Evolutionary conservation across 192 early-diverging fungal genomes (phyloP).

Genomic region (Neocallimastix lanati): DNA sequence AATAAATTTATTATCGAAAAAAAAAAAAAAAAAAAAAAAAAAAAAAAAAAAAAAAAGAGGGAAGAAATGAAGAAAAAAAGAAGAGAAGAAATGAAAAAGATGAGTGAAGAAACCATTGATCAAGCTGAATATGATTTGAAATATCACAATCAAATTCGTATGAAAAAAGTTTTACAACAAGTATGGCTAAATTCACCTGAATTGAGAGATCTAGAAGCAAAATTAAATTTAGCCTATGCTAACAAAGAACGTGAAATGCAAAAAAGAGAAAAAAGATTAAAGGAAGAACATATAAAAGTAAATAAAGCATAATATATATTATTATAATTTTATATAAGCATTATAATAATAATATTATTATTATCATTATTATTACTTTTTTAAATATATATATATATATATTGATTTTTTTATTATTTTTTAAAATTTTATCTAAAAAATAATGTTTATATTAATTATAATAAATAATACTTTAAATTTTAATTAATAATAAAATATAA

Average conservation of each 20-base stretch:
- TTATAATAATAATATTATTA: too few species aligned
- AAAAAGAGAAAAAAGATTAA: constrained; percentile 22
- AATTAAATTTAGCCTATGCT: constrained; percentile 42
- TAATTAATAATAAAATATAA: too few species aligned
- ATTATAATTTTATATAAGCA: too few species aligned
- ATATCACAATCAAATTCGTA: background rate
- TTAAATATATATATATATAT: too few species aligned
- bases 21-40: too few species aligned
- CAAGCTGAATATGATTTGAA: background rate
- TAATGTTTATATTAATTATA: too few species aligned
- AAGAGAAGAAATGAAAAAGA: background rate
- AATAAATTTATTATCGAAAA: too few species aligned
- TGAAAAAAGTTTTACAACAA: background rate
- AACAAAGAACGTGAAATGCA: constrained; percentile 37
- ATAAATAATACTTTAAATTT: too few species aligned
- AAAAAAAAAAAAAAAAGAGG: background rate
- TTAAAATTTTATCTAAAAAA: too few species aligned
- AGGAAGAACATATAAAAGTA: constrained; percentile 9
- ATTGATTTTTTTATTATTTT: too few species aligned
- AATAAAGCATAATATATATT: too few species aligned
- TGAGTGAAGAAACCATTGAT: background rate
- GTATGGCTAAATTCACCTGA: constrained; percentile 19
- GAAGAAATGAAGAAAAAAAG: background rate
- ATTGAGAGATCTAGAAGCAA: constrained; percentile 32
- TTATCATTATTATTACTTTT: too few species aligned